Conservation (phyloP, 1,284 basidiomycete species). For the Exobasidium cylindrosporum region DNA sequence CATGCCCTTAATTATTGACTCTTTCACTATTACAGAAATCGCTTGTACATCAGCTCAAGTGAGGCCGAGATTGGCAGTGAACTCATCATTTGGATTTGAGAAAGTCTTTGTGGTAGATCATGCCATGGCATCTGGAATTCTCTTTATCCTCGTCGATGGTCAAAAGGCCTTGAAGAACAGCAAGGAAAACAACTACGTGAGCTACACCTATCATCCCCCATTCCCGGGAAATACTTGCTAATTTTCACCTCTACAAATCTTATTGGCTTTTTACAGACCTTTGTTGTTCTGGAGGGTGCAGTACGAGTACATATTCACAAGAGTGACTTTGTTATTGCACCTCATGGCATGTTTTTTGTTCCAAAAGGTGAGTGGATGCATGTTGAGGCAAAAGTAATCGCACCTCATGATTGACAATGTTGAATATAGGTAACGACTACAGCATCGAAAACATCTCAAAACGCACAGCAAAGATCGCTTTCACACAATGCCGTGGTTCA, state of each 20-base stretch:
- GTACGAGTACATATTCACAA: conserved; percentile 80
- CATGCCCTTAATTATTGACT: neutral
- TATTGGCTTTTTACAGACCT: conserved; percentile 17
- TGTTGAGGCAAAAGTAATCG: neutral
- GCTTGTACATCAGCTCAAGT: conserved; percentile 64
- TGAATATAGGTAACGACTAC: conserved; percentile 69
- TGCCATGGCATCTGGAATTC: conserved; percentile 83
- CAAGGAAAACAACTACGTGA: conserved; percentile 82
- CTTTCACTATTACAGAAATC: neutral
- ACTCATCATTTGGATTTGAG: conserved; percentile 76
- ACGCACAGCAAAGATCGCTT: conserved; percentile 79
- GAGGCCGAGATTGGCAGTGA: conserved; percentile 60
- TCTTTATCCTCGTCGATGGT: conserved; percentile 73
- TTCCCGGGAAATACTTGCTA: no score
- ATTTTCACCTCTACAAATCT: no score
- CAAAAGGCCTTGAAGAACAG: conserved; percentile 82
- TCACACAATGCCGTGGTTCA: conserved; percentile 65
- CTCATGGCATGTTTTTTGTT: conserved; percentile 83
- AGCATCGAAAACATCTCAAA: conserved; percentile 80
- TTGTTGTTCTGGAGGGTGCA: conserved; percentile 63
- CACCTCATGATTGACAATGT: no score
- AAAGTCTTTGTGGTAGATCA: conserved; percentile 92
- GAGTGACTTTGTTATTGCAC: conserved; percentile 71
- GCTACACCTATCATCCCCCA: no score
- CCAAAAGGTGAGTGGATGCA: conserved; percentile 72